Conservation (phyloP, 768 basidiomycete species). For the Clitopilus passeckerianus region DNA sequence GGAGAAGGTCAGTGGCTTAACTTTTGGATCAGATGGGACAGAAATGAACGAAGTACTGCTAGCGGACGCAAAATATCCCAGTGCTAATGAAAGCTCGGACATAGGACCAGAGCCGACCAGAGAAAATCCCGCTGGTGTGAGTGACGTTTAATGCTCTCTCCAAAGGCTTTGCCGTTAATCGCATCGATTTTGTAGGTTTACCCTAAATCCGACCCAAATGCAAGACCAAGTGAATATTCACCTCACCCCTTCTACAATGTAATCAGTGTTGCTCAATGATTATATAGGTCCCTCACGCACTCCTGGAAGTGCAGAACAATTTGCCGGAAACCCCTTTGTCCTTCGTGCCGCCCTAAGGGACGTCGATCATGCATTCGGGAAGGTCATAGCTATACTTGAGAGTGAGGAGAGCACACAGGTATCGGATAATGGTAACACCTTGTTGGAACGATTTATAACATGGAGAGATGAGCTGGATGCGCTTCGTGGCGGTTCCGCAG, state of each 20-base stretch:
- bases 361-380: constrained; percentile 36
- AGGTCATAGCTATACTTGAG: constrained; percentile 39
- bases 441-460: constrained; percentile 32
- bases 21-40: neutral
- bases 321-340: constrained; percentile 43
- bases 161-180: no score
- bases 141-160: neutral
- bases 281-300: constrained; percentile 17
- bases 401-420: constrained; percentile 29
- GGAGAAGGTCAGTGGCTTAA: constrained; percentile 18
- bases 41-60: neutral
- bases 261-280: constrained; percentile 15
- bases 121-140: neutral
- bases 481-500: constrained; percentile 20
- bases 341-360: constrained; percentile 37
- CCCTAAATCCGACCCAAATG: constrained; percentile 36
- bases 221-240: constrained; percentile 16
- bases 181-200: constrained; percentile 45
- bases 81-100: constrained; percentile 15
- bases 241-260: neutral
- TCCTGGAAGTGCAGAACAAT: constrained; percentile 17
- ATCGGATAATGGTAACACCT: constrained; percentile 27
- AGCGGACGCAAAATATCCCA: constrained; percentile 38
- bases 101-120: neutral
- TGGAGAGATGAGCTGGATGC: constrained; percentile 37